Base-by-base conservation (phyloP, 176 grass and related monocot species). In the Ensete glaucum region DNA sequence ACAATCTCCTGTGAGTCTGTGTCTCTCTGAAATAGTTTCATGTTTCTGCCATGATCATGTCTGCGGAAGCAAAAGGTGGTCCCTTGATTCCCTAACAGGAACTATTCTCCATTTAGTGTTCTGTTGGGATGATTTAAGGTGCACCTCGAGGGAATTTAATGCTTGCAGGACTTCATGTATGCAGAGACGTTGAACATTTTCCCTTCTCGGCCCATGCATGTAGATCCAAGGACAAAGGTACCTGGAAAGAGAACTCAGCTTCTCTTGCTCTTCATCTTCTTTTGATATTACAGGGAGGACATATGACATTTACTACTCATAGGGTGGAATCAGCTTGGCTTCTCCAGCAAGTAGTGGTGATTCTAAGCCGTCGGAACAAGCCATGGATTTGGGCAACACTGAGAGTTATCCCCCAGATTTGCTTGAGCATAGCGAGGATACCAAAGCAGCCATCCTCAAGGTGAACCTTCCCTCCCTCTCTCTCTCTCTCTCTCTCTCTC, bases 161-260 rank as follows among this genome's bases (percentile, higher is more conserved):
- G 79, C 34, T 64, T 53, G 11, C 49, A 64, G 9, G n/a, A 7
- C 9, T 43, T 64, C 58, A 23, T 62, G 15, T 60, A 27, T 96
- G 82, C 91, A 96, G 92, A 91, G 79, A 96, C 88, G 62, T 81
- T 96, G 51, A 89, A 96, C 86, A 96, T 96, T 77, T 96, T 96
- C 53, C 92, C 92, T 64, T 96, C 92, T 16, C 86, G 85, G 80
- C 88, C 92, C 24, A 96, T 91, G 92, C 92, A 91, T 83, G 83
- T 83, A 2, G 86, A 85, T 57, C 74, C 64, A 34, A 67, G 80
- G 57, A 19, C 64, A 20, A 88, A 96, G 92, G 92, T 91, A 84
- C 64, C 9, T 11, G 24, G 25, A 48, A 27, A 19, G 43, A 6
- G 5, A 43, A 34, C 65, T 48, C 26, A 17, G 14, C 34, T 43